Evolutionary conservation across 257 asterid species (phyloP), one percentile per base, ranked within the genome.

Genomic region (Voacanga thouarsii): DNA sequence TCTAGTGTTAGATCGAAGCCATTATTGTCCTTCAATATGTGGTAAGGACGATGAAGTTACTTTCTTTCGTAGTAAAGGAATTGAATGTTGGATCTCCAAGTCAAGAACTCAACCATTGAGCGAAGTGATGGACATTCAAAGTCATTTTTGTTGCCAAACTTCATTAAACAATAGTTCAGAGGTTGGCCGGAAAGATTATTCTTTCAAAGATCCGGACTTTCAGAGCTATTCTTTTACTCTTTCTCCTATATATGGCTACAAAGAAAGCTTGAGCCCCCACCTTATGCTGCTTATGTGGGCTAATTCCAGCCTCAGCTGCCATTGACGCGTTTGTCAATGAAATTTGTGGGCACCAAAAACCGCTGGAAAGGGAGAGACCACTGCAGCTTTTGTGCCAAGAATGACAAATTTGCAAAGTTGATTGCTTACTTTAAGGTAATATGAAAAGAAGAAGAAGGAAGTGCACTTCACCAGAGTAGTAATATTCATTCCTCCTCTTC

Each of bases 341-440:
- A 18, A 15, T 12, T 67, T 68, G 51, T 68, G 73, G 73, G 73
- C 53, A 11, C 73, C 53, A 19, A 18, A 39, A 68, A 41, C 21
- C 30, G 73, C 51, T 68, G 73, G 73, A 41, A 68, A 68, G 73
- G 53, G 33, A 11, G 41, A 39, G n/a, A 68, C 23, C 6, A 21
- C 21, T 21, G 9, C 28, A 47, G 33, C 53, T 68, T 67, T 68
- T 21, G 30, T 41, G 30, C 53, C 30, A 21, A 68, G 73, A 68
- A 68, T 68, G 45, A 68, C 73, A 41, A 68, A 9, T 68, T 68
- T 11, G 73, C 50, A 68, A 7, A 41, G 73, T 41, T 68, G 28
- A 68, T 68, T 19, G 73, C 30, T 68, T 33, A 7, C 71, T 37
- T 37, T 21, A 19, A 39, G 53, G 73, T 41, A 41, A 10, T 41